Evolutionary conservation across 2,329 filamentous ascomycete genomes (phyloP).

Genomic region (Metarhizium album): DNA sequence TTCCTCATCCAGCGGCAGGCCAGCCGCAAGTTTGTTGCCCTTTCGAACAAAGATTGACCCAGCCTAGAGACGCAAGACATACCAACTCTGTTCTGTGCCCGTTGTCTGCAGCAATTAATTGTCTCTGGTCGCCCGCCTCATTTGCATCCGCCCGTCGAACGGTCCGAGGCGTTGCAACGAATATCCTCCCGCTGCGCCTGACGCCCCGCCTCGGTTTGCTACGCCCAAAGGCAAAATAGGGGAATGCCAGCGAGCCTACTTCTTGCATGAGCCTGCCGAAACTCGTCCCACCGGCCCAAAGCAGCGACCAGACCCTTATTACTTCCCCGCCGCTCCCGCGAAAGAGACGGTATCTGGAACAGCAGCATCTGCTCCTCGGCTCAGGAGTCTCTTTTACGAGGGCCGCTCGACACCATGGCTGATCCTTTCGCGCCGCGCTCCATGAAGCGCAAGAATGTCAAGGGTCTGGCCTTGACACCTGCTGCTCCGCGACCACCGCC

Average conservation of each 20-base stretch:
- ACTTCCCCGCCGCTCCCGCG: not conserved
- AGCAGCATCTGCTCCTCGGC: not conserved
- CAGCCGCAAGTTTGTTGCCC: not conserved
- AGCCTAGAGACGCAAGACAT: not conserved
- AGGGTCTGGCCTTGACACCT: constrained; percentile 80
- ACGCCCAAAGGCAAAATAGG: not conserved
- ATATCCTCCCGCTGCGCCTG: too few species aligned
- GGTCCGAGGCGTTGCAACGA: too few species aligned
- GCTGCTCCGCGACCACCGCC: constrained; percentile 61
- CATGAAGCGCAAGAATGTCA: constrained; percentile 98
- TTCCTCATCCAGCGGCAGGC: not conserved
- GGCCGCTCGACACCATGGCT: constrained; percentile 36
- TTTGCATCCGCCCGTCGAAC: too few species aligned
- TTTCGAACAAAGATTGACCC: not conserved
- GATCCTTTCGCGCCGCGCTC: constrained; percentile 59
- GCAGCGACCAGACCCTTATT: not conserved
- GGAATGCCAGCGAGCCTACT: not conserved
- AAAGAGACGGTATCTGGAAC: not conserved
- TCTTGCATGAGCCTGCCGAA: not conserved
- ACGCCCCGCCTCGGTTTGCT: too few species aligned
- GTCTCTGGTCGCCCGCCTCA: too few species aligned
- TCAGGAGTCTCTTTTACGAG: not conserved
- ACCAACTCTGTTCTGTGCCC: not conserved
- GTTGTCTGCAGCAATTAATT: too few species aligned
- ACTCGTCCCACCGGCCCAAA: not conserved